Conservation (phyloP, 805 yeast species). For the Nakazawaea ambrosiae region DNA sequence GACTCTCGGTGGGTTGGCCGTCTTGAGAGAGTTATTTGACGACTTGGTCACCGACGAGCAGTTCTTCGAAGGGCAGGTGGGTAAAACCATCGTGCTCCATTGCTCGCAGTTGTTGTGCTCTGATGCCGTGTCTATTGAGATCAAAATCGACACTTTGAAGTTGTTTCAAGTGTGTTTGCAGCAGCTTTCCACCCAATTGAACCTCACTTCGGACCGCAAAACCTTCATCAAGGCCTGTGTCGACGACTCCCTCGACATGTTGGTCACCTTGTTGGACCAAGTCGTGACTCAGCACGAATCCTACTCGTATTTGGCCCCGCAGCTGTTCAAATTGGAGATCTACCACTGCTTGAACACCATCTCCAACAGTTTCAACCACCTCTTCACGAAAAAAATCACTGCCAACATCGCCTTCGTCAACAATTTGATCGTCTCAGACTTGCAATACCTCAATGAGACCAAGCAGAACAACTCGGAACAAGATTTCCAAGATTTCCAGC, state of each 20-base stretch:
- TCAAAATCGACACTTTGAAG: constrained; percentile 40
- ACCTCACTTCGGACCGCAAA: constrained; percentile 29
- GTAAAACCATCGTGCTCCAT: constrained; percentile 43
- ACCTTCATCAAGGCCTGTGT: constrained; percentile 25
- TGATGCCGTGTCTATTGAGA: constrained; percentile 23
- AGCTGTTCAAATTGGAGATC: constrained; percentile 20
- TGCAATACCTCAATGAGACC: constrained; percentile 13
- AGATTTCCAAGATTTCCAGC: constrained; percentile 14
- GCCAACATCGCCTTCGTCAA: constrained; percentile 8
- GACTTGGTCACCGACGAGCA: constrained; percentile 83
- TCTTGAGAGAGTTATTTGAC: constrained; percentile 72
- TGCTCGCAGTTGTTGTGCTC: constrained; percentile 35
- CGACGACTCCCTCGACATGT: constrained; percentile 20
- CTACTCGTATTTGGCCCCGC: constrained; percentile 15
- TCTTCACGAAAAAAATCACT: constrained; percentile 11
- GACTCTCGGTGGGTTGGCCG: constrained; percentile 48
- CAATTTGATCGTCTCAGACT: constrained; percentile 15
- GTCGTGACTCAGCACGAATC: constrained; percentile 2
- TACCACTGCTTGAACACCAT: constrained; percentile 21
- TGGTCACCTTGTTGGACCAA: constrained; percentile 12
- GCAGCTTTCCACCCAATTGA: constrained; percentile 45
- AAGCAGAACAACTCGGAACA: constrained; percentile 11
- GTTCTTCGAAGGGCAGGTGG: constrained; percentile 73
- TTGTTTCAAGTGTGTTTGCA: constrained; percentile 47
- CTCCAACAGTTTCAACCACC: constrained; percentile 18